phyloP scores from a whole-genome alignment of 1,284 basidiomycete species.

The Puccinia polysora region DNA sequence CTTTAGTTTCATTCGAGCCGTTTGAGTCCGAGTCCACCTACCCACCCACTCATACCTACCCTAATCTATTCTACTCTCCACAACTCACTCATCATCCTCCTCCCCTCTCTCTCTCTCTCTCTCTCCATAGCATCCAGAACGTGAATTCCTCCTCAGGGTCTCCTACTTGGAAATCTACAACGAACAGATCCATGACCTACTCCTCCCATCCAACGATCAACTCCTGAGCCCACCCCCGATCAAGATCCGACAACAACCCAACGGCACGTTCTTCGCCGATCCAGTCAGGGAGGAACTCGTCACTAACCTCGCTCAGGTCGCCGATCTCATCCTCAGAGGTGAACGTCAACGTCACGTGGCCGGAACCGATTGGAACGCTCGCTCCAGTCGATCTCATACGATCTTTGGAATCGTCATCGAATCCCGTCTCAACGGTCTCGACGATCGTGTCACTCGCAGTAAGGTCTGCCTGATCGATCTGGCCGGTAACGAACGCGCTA shows the following conservation, averaged over 20 bases:
- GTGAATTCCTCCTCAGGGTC: conserved; percentile 57
- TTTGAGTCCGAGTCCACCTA: conserved; percentile 44
- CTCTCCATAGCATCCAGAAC: conserved; percentile 50
- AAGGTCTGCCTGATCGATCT: conserved; percentile 59
- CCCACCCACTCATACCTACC: neutral
- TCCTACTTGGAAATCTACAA: conserved; percentile 63
- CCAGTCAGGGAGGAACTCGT: conserved; percentile 59
- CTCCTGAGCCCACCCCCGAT: conserved; percentile 9
- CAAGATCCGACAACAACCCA: conserved; percentile 9
- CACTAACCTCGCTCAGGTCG: conserved; percentile 56
- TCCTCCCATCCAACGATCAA: conserved; percentile 46
- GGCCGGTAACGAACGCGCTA: conserved; percentile 61
- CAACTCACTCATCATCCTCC: too few relatives aligned
- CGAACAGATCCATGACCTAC: conserved; percentile 59
- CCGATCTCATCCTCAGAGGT: conserved; percentile 56
- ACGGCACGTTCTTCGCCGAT: conserved; percentile 56
- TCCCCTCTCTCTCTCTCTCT: neutral
- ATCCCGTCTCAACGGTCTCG: conserved; percentile 45
- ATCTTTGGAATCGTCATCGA: conserved; percentile 58
- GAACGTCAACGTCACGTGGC: conserved; percentile 57
- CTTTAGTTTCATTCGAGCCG: conserved; percentile 49
- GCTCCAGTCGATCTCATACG: conserved; percentile 58
- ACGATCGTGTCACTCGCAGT: conserved; percentile 47
- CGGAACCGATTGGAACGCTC: conserved; percentile 61
- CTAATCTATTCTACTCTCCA: neutral